A percentile compares a stretch with the other conserved stretches of the same genome.
Conservation (phyloP, 225 moss, liverwort and hornwort genomes). For the Rhytidiadelphus loreus region DNA sequence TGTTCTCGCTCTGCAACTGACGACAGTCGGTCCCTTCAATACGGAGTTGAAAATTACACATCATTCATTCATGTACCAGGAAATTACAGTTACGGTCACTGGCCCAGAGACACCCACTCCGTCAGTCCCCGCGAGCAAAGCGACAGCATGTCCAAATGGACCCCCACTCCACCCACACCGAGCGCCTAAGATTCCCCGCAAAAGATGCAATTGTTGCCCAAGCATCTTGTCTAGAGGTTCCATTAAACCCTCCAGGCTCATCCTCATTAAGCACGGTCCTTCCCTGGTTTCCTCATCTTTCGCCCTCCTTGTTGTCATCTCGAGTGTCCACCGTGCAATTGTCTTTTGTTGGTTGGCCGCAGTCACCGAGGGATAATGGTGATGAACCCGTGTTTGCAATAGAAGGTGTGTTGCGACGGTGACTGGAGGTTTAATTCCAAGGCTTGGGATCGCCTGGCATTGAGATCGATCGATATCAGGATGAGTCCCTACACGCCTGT, state of each 20-base stretch:
- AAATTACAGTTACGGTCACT: background rate
- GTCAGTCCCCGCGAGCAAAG: background rate
- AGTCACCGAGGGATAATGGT: background rate
- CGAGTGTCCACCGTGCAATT: background rate
- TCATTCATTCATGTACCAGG: background rate
- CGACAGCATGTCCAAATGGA: background rate
- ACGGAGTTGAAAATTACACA: background rate
- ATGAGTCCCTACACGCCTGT: background rate
- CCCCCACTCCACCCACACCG: background rate
- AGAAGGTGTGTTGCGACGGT: background rate
- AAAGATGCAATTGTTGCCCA: background rate
- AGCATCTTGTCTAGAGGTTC: background rate
- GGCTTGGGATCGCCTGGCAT: background rate
- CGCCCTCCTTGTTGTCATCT: background rate
- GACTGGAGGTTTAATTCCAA: background rate
- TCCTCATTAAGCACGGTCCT: background rate
- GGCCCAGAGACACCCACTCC: too few relatives aligned
- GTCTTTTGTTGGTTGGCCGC: background rate
- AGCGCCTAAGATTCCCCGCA: constrained; percentile 8
- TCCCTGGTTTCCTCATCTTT: background rate
- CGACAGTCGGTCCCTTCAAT: background rate
- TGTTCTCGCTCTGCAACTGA: background rate
- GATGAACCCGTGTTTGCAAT: background rate
- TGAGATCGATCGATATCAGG: background rate
- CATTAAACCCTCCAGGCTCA: background rate